These are phyloP conservation scores for Hibiscus mutabilis DNA, from an alignment of 345 rosid genomes.

Conservation along the genomic window DNA sequence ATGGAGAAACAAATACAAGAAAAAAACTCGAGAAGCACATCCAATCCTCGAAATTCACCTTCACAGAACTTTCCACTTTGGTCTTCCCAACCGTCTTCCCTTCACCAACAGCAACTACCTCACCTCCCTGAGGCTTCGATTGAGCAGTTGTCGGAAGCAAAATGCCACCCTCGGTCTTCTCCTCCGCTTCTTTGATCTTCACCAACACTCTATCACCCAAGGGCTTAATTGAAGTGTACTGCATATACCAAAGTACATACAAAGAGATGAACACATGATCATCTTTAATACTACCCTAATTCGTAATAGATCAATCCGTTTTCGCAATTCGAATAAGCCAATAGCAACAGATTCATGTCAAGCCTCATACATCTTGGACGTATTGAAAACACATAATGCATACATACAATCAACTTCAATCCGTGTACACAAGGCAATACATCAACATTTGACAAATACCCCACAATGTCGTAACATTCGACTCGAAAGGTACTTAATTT, in stretches of 20 bases:
- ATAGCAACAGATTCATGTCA: background rate
- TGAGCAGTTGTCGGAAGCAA: conserved; percentile 80
- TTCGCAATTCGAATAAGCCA: background rate
- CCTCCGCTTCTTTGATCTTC: conserved; percentile 76
- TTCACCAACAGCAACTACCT: conserved; percentile 89
- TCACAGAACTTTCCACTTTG: conserved; percentile 45
- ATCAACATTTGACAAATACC: too few relatives aligned
- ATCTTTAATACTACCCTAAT: background rate
- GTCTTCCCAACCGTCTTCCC: conserved; percentile 64
- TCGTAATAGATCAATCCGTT: background rate
- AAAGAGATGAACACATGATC: background rate
- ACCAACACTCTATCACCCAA: conserved; percentile 82
- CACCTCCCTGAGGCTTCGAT: conserved; percentile 84
- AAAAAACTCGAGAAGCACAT: background rate
- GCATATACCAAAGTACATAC: conserved; percentile 6
- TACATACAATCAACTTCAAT: background rate
- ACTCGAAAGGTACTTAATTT: too few relatives aligned
- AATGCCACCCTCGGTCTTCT: conserved; percentile 79
- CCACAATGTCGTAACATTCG: too few relatives aligned
- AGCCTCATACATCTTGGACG: background rate
- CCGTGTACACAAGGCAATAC: background rate
- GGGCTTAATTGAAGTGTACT: conserved; percentile 81
- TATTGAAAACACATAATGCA: background rate
- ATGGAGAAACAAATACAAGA: background rate
- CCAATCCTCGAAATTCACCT: conserved; percentile 27